Evolutionary conservation across 129 eudicot genomes (phyloP).

Genomic region (Helichrysum umbraculigerum): DNA sequence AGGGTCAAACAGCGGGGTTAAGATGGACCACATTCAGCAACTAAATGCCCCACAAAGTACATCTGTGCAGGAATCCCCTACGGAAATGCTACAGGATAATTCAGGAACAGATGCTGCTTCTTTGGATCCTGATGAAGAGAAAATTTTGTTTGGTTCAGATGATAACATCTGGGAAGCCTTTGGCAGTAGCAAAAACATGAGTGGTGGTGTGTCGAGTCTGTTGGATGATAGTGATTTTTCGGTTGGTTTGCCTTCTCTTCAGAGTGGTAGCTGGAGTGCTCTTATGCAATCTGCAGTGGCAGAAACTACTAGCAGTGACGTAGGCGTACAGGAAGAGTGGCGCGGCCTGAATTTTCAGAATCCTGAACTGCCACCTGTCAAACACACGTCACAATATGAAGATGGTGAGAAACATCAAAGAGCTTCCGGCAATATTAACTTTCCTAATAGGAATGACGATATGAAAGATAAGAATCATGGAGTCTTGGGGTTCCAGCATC

Average conservation of each 20-base stretch:
- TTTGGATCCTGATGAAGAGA: conserved; percentile 84
- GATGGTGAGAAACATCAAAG: conserved; percentile 39
- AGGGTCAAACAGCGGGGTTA: conserved; percentile 39
- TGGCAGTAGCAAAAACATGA: conserved; percentile 47
- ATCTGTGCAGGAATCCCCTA: conserved; percentile 35
- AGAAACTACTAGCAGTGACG: conserved; percentile 69
- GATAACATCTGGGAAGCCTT: conserved; percentile 91
- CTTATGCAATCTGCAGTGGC: conserved; percentile 98
- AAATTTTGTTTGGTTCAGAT: conserved; percentile 85
- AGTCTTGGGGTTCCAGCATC: not conserved
- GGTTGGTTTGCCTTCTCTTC: conserved; percentile 63
- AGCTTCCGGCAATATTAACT: conserved; percentile 33
- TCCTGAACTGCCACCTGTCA: conserved; percentile 35
- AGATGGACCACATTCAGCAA: conserved; percentile 46
- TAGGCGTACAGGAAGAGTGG: conserved; percentile 62
- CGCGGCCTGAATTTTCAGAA: conserved; percentile 48
- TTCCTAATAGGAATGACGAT: not conserved
- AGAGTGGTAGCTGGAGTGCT: conserved; percentile 98
- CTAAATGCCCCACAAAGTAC: conserved; percentile 39
- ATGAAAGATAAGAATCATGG: not conserved
- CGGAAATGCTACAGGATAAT: conserved; percentile 40
- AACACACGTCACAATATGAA: conserved; percentile 32
- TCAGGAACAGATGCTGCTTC: conserved; percentile 41
- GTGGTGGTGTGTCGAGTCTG: conserved; percentile 42
- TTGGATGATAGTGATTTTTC: conserved; percentile 49